Base-by-base conservation (phyloP, 2,329 filamentous ascomycete genomes). In the Acephala macrosclerotiorum region DNA sequence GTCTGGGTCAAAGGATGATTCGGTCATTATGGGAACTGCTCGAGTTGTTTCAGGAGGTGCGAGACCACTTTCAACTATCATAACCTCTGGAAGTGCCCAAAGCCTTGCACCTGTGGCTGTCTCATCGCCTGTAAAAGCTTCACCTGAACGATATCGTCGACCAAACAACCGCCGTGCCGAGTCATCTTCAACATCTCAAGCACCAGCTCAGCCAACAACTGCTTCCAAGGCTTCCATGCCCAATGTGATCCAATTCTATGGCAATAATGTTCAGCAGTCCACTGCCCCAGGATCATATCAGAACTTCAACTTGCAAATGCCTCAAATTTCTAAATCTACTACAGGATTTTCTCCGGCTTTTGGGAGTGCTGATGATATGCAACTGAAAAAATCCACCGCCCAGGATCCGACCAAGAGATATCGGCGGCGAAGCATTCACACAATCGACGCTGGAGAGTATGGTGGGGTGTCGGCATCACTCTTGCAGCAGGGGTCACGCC, bases 141-240 rank as follows among this genome's bases (percentile, higher is more conserved):
- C 91, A 1, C 92, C 93, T 1, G 94, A 97, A 77, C 88, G 95
- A 66, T 97, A 97, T 77, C 87, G 94, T 73, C 90, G 94, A 59
- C 78, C 84, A 66, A 84, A 84, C 63, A 82, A 85, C 65, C 85
- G 86, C 70, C 82, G 86, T 66, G 65, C 71, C 14, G 81, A 75
- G 73, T 79, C 72, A 73, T 74, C 68, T 76, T 77, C 58, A 71
- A 75, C 49, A 67, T 75, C 59, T 63, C 65, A 66, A 58, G 53
- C 59, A 55, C n/a, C 68, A 25, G 25, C 66, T 66, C 55, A 71
- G 36, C 55, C 69, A 68, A 40, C 79, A 81, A 25, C 74, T 26
- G 80, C 84, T n/a, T 53, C 49, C 26, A 81, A 83, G 47, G 83
- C 83, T 18, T 83, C 83, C 62, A 84, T 87, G 81, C 83, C 83